Evolutionary conservation across 2,329 filamentous ascomycete genomes (phyloP), one percentile per base, ranked within the genome.

Genomic region (Didymellaceae sp.): DNA sequence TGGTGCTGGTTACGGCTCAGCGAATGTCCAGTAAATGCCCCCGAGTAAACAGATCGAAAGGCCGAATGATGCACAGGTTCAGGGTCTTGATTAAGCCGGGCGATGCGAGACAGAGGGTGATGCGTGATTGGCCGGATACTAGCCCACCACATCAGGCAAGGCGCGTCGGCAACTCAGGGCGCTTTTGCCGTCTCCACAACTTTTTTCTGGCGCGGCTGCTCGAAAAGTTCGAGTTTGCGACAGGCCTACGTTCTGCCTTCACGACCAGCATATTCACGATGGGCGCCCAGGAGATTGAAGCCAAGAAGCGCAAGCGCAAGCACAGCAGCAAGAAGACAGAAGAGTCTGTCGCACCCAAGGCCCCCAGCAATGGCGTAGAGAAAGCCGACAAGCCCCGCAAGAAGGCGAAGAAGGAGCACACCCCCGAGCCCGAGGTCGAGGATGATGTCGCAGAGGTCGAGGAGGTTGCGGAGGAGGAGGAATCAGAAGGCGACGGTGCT

Each of bases 271-370:
- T 32, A 43, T 16, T 32, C 58, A 69, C 54, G 21, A 75, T 75
- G 71, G 68, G 71, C 37, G 57, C 71, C 50, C 58, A 66, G 45
- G 74, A 75, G 45, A 64, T 74, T 35, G 70, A 75, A 18, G 67
- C 70, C 7, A 77, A 75, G 51, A 80, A 79, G 67, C 74, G 77
- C 43, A 80, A 80, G 72, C 68, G 77, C 58, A 79, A 78, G 67
- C 76, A 79, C 59, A 72, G 67, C 52, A 66, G 62, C 61, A 67
- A 73, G 42, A 65, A 66, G 46, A 58, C 62, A 20, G 68, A 70
- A 9, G 66, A 66, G 21, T 51, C 45, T 21, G 58, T 54, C 18
- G 43, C 59, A n/a, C 59, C 61, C 17, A 55, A 64, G 38, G 56
- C 57, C 35, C 67, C 74, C 50, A 71, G 71, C 51, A 70, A 68